Percentiles rank a stretch among this genome's conserved stretches.
These are phyloP conservation scores for Dysphania ambrosioides DNA, from an alignment of 148 eudicot species.

Conservation along the genomic window DNA sequence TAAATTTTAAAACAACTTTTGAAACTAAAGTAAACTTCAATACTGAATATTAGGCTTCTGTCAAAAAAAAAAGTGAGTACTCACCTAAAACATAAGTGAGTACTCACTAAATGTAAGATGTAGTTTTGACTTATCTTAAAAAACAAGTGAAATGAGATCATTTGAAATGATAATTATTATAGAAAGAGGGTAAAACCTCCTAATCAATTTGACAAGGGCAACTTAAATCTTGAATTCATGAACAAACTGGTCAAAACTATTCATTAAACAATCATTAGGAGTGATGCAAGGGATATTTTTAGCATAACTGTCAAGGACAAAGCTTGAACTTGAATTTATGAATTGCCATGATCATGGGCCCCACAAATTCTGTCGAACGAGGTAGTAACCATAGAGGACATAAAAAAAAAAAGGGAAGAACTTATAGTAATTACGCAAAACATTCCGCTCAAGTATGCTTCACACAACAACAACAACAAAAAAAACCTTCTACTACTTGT, in stretches of 20 bases:
- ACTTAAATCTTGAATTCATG: slow-evolving; percentile 4
- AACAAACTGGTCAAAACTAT: slow-evolving; percentile 7
- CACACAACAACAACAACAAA: not conserved
- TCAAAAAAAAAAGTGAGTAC: not conserved
- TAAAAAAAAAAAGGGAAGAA: not conserved
- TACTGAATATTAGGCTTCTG: not conserved
- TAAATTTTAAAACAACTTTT: not conserved
- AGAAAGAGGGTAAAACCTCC: not conserved
- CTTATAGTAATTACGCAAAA: not conserved
- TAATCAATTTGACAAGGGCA: too few species aligned
- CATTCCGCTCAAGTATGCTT: not conserved
- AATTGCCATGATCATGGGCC: not conserved
- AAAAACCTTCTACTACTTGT: not conserved
- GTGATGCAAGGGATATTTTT: not conserved
- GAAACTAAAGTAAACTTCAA: not conserved
- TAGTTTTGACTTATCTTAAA: not conserved
- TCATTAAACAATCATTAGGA: slow-evolving; percentile 23
- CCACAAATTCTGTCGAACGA: slow-evolving; percentile 10
- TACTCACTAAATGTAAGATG: not conserved
- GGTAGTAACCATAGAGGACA: slow-evolving; percentile 4
- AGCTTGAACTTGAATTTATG: slow-evolving; percentile 12
- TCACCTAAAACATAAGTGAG: not conserved
- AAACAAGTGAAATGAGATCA: not conserved
- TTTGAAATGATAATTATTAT: not conserved
- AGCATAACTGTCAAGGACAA: not conserved